Evolutionary conservation across 768 basidiomycete species (phyloP).

Genomic region (Gyrodon lividus): DNA sequence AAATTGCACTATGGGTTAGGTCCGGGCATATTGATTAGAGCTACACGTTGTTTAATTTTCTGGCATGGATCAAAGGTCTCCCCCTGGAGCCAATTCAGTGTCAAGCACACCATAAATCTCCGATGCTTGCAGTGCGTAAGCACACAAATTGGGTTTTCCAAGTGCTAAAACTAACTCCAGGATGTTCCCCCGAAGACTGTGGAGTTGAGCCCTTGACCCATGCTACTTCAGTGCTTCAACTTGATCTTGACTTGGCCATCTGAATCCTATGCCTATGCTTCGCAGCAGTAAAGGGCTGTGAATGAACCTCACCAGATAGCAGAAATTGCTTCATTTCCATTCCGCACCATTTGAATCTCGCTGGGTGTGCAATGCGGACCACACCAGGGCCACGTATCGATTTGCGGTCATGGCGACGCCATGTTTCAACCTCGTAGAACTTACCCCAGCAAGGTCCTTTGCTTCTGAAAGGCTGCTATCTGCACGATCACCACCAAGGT

Average conservation of each 20-base stretch:
- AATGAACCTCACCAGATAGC: constrained; percentile 30
- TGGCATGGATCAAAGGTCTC: constrained; percentile 14
- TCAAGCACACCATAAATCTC: constrained; percentile 21
- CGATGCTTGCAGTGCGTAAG: constrained; percentile 12
- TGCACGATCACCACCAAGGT: constrained; percentile 18
- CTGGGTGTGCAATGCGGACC: constrained; percentile 10
- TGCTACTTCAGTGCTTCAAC: constrained; percentile 12
- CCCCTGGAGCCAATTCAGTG: constrained; percentile 11
- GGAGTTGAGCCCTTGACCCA: constrained; percentile 31
- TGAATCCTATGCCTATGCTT: constrained; percentile 6
- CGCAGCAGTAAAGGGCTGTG: constrained; percentile 23
- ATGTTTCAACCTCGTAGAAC: constrained; percentile 20
- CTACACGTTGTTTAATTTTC: constrained; percentile 27
- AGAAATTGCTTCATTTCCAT: constrained; percentile 7
- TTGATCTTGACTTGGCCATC: constrained; percentile 2
- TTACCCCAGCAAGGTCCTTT: constrained; percentile 5
- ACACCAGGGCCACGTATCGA: constrained; percentile 5
- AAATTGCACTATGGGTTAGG: constrained; percentile 11
- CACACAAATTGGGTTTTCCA: constrained; percentile 17
- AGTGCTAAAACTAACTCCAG: constrained; percentile 11
- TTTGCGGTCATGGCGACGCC: constrained; percentile 21
- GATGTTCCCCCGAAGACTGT: constrained; percentile 4
- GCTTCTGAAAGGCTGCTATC: not conserved
- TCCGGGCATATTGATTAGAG: constrained; percentile 14
- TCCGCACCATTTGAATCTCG: constrained; percentile 21